Conservation (phyloP, 108 stramenopile genomes). For the Licmophora abbreviata region DNA sequence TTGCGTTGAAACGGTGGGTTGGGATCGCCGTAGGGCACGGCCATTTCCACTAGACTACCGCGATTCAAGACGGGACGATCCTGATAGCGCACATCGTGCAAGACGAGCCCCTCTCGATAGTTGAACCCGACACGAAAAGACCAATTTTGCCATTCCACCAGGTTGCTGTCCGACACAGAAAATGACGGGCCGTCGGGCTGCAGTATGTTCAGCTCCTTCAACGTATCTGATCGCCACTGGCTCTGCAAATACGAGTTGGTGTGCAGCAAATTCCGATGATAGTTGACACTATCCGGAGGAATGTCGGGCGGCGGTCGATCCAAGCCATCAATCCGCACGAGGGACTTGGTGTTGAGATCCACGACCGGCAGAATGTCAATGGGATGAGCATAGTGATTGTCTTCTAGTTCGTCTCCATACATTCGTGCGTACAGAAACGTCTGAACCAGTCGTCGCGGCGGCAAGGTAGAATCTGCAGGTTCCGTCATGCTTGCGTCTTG, state of each 20-base stretch:
- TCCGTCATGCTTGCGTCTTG: conserved; percentile 22
- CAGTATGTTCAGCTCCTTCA: conserved; percentile 34
- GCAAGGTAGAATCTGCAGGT: conserved; percentile 3
- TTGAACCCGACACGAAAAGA: conserved; percentile 57
- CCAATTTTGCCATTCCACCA: conserved; percentile 64
- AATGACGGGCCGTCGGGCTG: conserved; percentile 69
- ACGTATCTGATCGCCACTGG: conserved; percentile 19
- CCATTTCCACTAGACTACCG: conserved; percentile 62
- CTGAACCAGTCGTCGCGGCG: conserved; percentile 48
- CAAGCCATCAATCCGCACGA: conserved; percentile 46
- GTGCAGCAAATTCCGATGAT: conserved; percentile 41
- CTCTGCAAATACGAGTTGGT: conserved; percentile 42
- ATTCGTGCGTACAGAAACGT: conserved; percentile 52
- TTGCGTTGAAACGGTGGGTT: conserved; percentile 43
- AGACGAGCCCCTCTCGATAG: conserved; percentile 56
- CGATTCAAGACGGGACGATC: conserved; percentile 47
- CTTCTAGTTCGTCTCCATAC: conserved; percentile 31
- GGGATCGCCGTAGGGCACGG: conserved; percentile 66
- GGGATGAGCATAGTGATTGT: conserved; percentile 74
- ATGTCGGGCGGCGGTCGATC: conserved; percentile 31
- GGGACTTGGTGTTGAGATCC: conserved; percentile 34
- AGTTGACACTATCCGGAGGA: conserved; percentile 32
- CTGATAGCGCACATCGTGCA: conserved; percentile 47
- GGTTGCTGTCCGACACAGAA: conserved; percentile 33
- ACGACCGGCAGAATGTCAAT: conserved; percentile 64